Base-by-base conservation (phyloP, 352 stramenopile genomes). In the Phytophthora melonis region DNA sequence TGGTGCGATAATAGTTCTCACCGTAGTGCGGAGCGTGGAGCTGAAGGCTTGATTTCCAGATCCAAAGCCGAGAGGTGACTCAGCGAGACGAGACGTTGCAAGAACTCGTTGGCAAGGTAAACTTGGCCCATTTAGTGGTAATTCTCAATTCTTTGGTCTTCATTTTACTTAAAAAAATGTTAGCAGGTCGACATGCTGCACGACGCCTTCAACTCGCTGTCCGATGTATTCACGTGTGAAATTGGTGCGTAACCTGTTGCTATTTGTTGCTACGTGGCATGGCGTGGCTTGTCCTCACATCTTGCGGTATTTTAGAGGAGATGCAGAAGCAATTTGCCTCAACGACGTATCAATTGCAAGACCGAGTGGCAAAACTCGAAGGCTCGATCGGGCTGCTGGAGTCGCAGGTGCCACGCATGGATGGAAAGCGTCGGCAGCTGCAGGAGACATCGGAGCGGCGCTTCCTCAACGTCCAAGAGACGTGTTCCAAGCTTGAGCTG, bases 191-290 rank as follows among this genome's bases (percentile, higher is more conserved):
- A 75, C 10, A 77, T 77, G 39, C 65, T 91, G 2, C 75, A 89
- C 25, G 69, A 89, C 2, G 81, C 85, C 1, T 93, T 93, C 64
- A 75, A 80, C 13, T 89, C 82, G 19, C 60, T 90, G 5, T 90
- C 82, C 2, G 84, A 91, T 25, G 84, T 88, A 1, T 81, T 86
- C 58, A 88, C 82, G 2, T 83, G 79, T 59, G 82, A 88, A 63
- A 68, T 85, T 10, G 80, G 23, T n/a, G n/a, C n/a, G 80, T 88
- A 52, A 5, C 69, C 66, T n/a, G 41, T 21, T 27, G 39, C 6
- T 9, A 23, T 58, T 43, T 18, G 11, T 1, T 10, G 23, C 34
- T 11, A 41, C 8, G 27, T 32, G 27, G 4, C 6, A 41, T 9
- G 10, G 8, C 16, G 41, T 19, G 41, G 8, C 41, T 49, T 49